phyloP scores from a whole-genome alignment of 257 asterid genomes.

The Jaltomata sinuosa region DNA sequence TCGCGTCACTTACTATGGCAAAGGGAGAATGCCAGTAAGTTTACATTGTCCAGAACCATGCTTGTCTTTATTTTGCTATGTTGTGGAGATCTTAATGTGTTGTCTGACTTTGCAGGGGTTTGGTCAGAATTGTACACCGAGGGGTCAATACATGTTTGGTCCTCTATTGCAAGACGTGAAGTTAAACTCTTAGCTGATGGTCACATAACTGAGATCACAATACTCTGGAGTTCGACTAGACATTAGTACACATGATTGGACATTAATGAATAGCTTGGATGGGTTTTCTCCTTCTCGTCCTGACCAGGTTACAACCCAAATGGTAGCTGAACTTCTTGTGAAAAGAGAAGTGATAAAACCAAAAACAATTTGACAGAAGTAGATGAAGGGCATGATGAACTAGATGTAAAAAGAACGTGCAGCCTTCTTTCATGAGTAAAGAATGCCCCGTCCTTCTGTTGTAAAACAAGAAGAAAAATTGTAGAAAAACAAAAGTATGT shows the following conservation, averaged over 20 bases:
- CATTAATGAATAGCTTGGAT: slow-evolving; percentile 10
- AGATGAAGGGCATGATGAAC: slow-evolving; percentile 51
- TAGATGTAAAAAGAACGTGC: slow-evolving; percentile 68
- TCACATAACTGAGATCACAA: too few species aligned
- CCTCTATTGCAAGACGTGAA: too few species aligned
- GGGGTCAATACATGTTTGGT: too few species aligned
- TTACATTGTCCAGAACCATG: too few species aligned
- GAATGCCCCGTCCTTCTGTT: neutral
- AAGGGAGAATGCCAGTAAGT: too few species aligned
- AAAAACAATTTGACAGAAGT: slow-evolving; percentile 27
- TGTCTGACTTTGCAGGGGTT: too few species aligned
- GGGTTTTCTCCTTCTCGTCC: slow-evolving; percentile 20
- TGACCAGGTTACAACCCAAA: slow-evolving; percentile 10
- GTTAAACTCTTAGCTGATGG: too few species aligned
- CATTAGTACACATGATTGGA: slow-evolving; percentile 12
- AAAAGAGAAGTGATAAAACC: slow-evolving; percentile 20
- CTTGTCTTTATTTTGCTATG: too few species aligned
- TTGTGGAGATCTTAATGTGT: too few species aligned
- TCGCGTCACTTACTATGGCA: too few species aligned
- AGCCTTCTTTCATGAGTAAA: neutral
- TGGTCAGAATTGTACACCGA: too few species aligned
- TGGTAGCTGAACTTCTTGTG: slow-evolving; percentile 16
- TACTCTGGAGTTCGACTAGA: slow-evolving; percentile 16
- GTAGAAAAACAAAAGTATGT: neutral
- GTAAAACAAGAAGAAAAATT: neutral